These are phyloP conservation scores for Pogostemon cablin DNA, from an alignment of 257 asterid genomes.

Conservation along the genomic window DNA sequence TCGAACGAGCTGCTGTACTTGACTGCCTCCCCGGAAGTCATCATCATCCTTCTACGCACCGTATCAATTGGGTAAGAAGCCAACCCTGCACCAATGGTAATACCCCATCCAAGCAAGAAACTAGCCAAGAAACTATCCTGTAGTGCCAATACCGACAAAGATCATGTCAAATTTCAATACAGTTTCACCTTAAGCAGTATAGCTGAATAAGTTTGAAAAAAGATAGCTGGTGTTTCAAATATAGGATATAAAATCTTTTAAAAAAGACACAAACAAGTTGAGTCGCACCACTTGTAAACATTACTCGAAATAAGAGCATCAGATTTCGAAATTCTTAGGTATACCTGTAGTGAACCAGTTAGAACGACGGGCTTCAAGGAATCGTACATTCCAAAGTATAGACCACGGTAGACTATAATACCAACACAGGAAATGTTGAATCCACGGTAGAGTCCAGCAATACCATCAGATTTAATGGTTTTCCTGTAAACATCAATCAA, in stretches of 20 bases:
- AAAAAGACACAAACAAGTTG: not conserved
- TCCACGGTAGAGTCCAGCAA: conserved; percentile 79
- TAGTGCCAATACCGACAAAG: conserved; percentile 11
- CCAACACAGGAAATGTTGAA: conserved; percentile 74
- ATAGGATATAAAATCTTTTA: not conserved
- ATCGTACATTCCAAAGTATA: conserved; percentile 83
- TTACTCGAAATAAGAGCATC: not conserved
- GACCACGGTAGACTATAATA: conserved; percentile 79
- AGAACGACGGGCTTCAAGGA: conserved; percentile 74
- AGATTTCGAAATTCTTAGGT: conserved; percentile 3
- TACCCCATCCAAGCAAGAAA: conserved; percentile 82
- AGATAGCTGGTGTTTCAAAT: not conserved
- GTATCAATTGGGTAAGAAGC: conserved; percentile 80
- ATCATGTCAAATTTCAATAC: conserved; percentile 14
- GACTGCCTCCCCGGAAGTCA: conserved; percentile 86
- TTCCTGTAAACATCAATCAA: conserved; percentile 71
- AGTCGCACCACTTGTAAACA: not conserved
- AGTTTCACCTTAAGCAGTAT: not conserved
- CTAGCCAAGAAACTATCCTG: conserved; percentile 85
- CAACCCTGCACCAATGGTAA: conserved; percentile 75
- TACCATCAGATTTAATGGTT: conserved; percentile 65
- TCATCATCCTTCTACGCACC: conserved; percentile 86
- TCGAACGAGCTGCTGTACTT: conserved; percentile 66
- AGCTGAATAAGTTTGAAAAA: not conserved
- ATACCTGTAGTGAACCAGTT: conserved; percentile 55